Percentiles rank a stretch among this genome's conserved stretches.
Evolutionary conservation across 2,329 filamentous ascomycete genomes (phyloP).

Genomic region (Chaetothyriales sp.): DNA sequence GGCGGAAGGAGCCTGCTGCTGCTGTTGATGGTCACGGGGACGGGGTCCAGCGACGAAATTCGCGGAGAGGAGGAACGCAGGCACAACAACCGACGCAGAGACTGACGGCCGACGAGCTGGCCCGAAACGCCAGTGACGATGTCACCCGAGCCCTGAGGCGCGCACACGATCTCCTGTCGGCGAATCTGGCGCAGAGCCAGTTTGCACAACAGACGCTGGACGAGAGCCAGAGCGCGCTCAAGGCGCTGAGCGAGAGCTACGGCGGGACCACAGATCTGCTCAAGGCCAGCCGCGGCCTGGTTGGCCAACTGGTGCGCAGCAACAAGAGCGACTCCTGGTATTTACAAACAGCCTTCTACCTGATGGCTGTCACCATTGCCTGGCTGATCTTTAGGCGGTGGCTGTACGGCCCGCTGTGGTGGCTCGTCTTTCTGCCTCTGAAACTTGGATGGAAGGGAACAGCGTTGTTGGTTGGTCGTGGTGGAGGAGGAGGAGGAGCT

Average conservation of each 20-base stretch:
- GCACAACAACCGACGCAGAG: constrained; percentile 24
- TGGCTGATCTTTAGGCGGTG: constrained; percentile 80
- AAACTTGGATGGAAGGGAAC: constrained; percentile 47
- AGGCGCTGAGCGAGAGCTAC: constrained; percentile 67
- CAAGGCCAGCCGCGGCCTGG: constrained; percentile 54
- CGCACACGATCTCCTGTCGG: constrained; percentile 73
- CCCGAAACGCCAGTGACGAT: constrained; percentile 61
- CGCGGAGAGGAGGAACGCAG: constrained; percentile 6
- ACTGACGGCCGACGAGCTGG: constrained; percentile 55
- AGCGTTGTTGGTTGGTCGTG: constrained; percentile 39
- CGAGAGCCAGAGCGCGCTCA: constrained; percentile 54
- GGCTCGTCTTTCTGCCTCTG: constrained; percentile 73
- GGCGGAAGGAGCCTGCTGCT: constrained; percentile 28
- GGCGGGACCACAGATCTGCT: constrained; percentile 63
- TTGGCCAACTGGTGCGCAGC: constrained; percentile 64
- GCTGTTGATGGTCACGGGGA: constrained; percentile 3
- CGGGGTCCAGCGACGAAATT: neutral
- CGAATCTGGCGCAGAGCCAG: constrained; percentile 69
- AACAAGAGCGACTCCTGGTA: constrained; percentile 99
- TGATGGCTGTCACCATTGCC: constrained; percentile 58
- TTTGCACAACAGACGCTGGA: constrained; percentile 77
- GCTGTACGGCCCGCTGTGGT: constrained; percentile 79
- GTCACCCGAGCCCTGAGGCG: constrained; percentile 71
- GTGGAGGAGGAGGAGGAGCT: neutral
- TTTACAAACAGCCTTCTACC: constrained; percentile 73